Conservation (phyloP, 2,329 filamentous ascomycete species). For the Fusarium sp. region DNA sequence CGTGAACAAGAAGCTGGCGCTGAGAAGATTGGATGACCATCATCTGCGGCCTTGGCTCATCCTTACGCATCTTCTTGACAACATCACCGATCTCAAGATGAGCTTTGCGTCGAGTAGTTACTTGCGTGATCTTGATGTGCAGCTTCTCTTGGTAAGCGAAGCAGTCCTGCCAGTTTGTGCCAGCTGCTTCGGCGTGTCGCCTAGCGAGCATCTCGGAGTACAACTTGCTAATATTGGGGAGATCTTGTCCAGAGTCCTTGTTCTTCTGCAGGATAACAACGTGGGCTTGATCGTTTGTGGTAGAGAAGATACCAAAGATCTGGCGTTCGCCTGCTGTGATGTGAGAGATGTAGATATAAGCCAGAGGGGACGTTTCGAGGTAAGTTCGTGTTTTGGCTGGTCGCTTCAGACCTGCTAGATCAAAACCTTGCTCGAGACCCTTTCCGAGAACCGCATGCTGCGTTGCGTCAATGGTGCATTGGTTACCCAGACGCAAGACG, state of each 20-base stretch:
- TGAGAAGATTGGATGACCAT: conserved; percentile 93
- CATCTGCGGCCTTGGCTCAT: conserved; percentile 83
- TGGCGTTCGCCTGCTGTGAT: conserved; percentile 91
- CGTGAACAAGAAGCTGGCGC: conserved; percentile 81
- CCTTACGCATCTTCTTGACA: conserved; percentile 89
- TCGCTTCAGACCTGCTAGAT: conserved; percentile 79
- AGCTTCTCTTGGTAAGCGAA: conserved; percentile 90
- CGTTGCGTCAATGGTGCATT: conserved; percentile 92
- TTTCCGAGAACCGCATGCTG: conserved; percentile 92
- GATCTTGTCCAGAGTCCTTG: conserved; percentile 80
- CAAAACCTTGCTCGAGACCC: conserved; percentile 93
- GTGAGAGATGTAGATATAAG: conserved; percentile 93
- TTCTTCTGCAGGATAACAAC: conserved; percentile 88
- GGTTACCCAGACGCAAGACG: conserved; percentile 87
- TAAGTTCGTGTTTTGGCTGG: conserved; percentile 76
- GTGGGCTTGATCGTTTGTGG: conserved; percentile 80
- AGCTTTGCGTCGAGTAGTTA: conserved; percentile 90
- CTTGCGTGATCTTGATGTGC: conserved; percentile 86
- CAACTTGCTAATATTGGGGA: conserved; percentile 91
- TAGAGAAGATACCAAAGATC: conserved; percentile 94
- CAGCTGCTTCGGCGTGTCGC: conserved; percentile 73
- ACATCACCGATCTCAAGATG: conserved; percentile 88
- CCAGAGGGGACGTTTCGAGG: conserved; percentile 78
- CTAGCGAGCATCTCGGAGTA: conserved; percentile 81
- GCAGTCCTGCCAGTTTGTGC: conserved; percentile 80